Evolutionary conservation across 2,329 filamentous ascomycete genomes (phyloP).

Genomic region (Trichoderma citrinoviride): DNA sequence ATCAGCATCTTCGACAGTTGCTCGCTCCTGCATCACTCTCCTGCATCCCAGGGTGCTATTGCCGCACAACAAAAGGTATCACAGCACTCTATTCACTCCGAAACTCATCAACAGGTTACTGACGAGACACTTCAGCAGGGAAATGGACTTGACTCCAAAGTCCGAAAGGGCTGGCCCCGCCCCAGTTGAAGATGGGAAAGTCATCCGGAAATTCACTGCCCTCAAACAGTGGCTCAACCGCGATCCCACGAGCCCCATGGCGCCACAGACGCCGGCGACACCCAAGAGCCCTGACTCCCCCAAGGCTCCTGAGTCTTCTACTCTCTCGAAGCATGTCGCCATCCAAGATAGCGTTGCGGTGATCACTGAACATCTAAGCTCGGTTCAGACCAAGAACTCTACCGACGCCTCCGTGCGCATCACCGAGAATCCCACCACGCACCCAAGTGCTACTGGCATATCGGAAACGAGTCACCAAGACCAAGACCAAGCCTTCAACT

Average conservation of each 20-base stretch:
- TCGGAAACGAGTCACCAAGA: neutral
- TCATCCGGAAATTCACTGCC: neutral
- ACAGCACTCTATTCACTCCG: neutral
- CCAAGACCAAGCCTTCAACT: neutral
- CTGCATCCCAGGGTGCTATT: too few species aligned
- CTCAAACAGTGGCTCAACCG: constrained; percentile 6
- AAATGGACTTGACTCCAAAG: neutral
- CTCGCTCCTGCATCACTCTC: neutral
- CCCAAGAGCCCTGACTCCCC: too few species aligned
- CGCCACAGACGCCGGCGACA: too few species aligned
- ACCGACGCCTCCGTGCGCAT: neutral
- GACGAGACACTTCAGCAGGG: neutral
- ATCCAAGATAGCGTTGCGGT: neutral
- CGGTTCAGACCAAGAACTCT: neutral
- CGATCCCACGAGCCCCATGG: neutral
- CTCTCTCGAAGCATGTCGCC: neutral
- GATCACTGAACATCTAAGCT: neutral
- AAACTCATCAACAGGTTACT: neutral
- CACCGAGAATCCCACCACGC: neutral
- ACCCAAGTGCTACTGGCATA: neutral
- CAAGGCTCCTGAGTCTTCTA: neutral
- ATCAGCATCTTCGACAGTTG: neutral
- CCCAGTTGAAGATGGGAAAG: neutral
- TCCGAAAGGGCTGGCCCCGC: neutral
- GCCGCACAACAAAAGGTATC: neutral